Percentiles rank a stretch among this genome's conserved stretches.
phyloP scores from a whole-genome alignment of 345 rosid species.

The Bruguiera parviflora region DNA sequence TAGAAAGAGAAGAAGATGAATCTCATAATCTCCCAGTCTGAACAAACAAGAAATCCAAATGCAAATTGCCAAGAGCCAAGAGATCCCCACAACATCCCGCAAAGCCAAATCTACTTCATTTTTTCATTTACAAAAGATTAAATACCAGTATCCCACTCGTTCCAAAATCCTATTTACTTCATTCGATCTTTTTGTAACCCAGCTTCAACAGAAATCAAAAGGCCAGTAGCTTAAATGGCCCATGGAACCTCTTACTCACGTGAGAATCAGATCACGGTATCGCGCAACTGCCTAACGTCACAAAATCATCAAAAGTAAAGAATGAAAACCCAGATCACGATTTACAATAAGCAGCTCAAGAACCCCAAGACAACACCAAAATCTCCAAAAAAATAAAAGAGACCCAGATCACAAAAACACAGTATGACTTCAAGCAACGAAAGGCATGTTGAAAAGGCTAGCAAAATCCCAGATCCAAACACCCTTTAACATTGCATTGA shows the following conservation, averaged over 20 bases:
- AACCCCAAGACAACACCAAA: constrained; percentile 11
- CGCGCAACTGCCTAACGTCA: constrained; percentile 5
- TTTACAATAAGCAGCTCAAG: not conserved
- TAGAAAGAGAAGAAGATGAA: not conserved
- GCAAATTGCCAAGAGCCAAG: constrained; percentile 12
- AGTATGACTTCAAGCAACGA: not conserved
- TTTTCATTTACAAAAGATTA: not conserved
- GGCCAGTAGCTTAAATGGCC: not conserved
- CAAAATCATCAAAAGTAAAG: constrained; percentile 9
- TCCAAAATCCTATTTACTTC: not conserved
- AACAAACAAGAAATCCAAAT: not conserved
- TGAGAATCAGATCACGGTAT: constrained; percentile 23
- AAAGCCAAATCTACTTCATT: constrained; percentile 6
- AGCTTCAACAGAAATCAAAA: not conserved
- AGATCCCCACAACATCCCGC: not conserved
- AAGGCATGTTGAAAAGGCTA: not conserved
- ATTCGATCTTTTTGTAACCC: not conserved
- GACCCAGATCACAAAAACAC: constrained; percentile 18
- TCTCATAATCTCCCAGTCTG: constrained; percentile 3
- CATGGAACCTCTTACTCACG: not conserved
- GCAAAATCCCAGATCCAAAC: not conserved
- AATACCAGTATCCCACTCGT: not conserved
- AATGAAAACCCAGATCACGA: constrained; percentile 16
- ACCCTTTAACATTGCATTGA: too few species aligned
- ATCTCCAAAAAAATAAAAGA: constrained; percentile 11